phyloP scores from a whole-genome alignment of 164 flowering plant species.

The Nymphaea thermarum region DNA sequence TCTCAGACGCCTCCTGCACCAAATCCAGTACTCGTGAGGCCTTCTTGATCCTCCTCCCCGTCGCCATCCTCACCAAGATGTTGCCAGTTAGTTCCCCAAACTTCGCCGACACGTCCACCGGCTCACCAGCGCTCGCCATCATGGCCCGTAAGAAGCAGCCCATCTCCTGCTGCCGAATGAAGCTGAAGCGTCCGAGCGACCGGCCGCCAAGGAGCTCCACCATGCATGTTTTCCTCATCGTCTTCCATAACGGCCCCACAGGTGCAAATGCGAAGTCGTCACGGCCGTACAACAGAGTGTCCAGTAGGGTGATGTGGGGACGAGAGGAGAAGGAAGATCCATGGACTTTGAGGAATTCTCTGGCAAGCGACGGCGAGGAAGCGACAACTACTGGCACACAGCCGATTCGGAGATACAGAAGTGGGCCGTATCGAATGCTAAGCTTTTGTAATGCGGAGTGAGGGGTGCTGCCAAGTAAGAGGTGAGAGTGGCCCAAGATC shows the following conservation, averaged over 20 bases:
- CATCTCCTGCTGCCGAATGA: slow-evolving; percentile 21
- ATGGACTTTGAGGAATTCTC: slow-evolving; percentile 33
- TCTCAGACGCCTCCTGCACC: slow-evolving; percentile 24
- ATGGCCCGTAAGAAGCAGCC: slow-evolving; percentile 13
- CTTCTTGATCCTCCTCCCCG: slow-evolving; percentile 21
- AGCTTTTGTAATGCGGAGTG: slow-evolving; percentile 39
- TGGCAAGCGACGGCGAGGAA: slow-evolving; percentile 32
- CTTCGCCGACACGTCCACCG: slow-evolving; percentile 26
- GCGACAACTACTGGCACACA: slow-evolving; percentile 32
- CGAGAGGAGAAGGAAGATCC: slow-evolving; percentile 37
- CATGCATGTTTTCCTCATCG: slow-evolving; percentile 39
- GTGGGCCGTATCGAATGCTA: slow-evolving; percentile 35
- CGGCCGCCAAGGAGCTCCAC: slow-evolving; percentile 32
- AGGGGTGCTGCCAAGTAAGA: slow-evolving; percentile 24
- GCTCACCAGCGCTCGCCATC: slow-evolving; percentile 9
- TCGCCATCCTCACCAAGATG: slow-evolving; percentile 33
- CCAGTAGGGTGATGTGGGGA: slow-evolving; percentile 16
- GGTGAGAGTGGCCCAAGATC: slow-evolving; percentile 51
- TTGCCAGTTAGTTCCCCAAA: slow-evolving; percentile 30
- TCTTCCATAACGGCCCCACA: slow-evolving; percentile 54
- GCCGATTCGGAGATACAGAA: slow-evolving; percentile 34
- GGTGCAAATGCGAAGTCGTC: slow-evolving; percentile 38
- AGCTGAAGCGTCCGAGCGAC: slow-evolving; percentile 16
- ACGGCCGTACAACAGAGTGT: slow-evolving; percentile 23
- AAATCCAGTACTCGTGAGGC: slow-evolving; percentile 20